Evolutionary conservation across 805 yeast species (phyloP).

Genomic region (Clavispora santaluciae): DNA sequence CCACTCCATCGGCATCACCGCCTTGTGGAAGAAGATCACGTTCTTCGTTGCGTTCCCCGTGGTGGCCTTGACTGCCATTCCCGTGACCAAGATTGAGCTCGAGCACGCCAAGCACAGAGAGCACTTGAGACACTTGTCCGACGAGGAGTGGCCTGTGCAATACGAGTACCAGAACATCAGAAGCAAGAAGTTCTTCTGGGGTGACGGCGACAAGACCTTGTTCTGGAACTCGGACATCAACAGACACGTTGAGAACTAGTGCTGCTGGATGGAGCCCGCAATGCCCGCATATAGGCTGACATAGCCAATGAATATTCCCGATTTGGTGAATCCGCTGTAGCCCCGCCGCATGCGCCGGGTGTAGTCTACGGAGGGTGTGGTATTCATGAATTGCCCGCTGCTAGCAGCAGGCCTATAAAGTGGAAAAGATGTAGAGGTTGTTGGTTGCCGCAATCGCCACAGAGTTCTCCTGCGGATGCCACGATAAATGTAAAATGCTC

Average conservation of each 20-base stretch:
- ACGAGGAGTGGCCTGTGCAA: constrained; percentile 89
- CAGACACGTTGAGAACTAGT: constrained; percentile 59
- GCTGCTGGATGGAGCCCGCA: neutral
- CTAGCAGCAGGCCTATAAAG: constrained; percentile 38
- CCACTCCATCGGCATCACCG: constrained; percentile 76
- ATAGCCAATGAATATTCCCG: constrained; percentile 1
- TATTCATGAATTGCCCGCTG: constrained; percentile 1
- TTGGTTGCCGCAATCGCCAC: constrained; percentile 98
- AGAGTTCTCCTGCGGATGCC: constrained; percentile 97
- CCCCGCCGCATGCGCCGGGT: no score
- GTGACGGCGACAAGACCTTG: constrained; percentile 94
- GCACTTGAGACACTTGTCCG: constrained; percentile 67
- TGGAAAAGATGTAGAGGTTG: constrained; percentile 80
- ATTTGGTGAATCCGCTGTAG: neutral
- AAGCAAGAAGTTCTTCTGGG: constrained; percentile 91
- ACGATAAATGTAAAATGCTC: constrained; percentile 88
- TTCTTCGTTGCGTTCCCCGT: constrained; percentile 79
- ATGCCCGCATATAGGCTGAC: constrained; percentile 1
- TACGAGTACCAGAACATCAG: constrained; percentile 91
- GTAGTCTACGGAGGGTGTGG: no score
- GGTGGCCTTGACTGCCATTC: constrained; percentile 67
- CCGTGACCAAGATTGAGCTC: constrained; percentile 75
- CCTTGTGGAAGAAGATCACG: constrained; percentile 82
- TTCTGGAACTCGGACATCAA: constrained; percentile 94
- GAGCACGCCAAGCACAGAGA: constrained; percentile 89